A percentile compares a stretch with the other conserved stretches of the same genome.
phyloP scores from a whole-genome alignment of 192 early-diverging fungal genomes.

The Podila clonocystis region DNA sequence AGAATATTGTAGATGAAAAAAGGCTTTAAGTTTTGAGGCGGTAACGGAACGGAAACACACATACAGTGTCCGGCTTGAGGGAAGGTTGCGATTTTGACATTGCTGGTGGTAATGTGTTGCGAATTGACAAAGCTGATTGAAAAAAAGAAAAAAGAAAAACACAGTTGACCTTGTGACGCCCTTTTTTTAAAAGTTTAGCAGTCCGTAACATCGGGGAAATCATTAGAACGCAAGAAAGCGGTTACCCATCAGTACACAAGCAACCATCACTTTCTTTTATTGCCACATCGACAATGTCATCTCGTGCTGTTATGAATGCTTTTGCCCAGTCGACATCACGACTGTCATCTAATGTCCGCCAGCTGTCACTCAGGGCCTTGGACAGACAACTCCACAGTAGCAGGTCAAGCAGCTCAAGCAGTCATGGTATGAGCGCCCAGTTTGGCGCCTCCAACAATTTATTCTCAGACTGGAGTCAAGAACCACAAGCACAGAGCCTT shows the following conservation, averaged over 20 bases:
- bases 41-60: neutral
- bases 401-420: slow-evolving; percentile 1
- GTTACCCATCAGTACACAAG: too few species aligned
- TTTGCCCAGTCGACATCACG: slow-evolving; percentile 15
- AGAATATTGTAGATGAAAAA: neutral
- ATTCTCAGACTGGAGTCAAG: slow-evolving; percentile 34
- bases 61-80: slow-evolving; percentile 47
- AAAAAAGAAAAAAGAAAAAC: neutral
- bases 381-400: slow-evolving; percentile 2
- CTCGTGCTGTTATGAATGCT: slow-evolving; percentile 11
- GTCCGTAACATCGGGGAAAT: too few species aligned
- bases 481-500: slow-evolving; percentile 52
- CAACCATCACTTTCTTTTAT: neutral
- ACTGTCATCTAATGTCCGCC: slow-evolving; percentile 11
- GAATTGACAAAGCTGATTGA: neutral
- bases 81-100: slow-evolving; percentile 47
- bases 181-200: neutral
- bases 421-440: slow-evolving; percentile 6
- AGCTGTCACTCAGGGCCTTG: slow-evolving; percentile 4
- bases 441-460: neutral
- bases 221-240: too few species aligned
- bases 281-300: slow-evolving; percentile 12
- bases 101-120: neutral
- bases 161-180: neutral
- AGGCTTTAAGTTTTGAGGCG: too few species aligned